Evolutionary conservation across 2,329 filamentous ascomycete genomes (phyloP).

Genomic region (Zasmidium citrigriseum): DNA sequence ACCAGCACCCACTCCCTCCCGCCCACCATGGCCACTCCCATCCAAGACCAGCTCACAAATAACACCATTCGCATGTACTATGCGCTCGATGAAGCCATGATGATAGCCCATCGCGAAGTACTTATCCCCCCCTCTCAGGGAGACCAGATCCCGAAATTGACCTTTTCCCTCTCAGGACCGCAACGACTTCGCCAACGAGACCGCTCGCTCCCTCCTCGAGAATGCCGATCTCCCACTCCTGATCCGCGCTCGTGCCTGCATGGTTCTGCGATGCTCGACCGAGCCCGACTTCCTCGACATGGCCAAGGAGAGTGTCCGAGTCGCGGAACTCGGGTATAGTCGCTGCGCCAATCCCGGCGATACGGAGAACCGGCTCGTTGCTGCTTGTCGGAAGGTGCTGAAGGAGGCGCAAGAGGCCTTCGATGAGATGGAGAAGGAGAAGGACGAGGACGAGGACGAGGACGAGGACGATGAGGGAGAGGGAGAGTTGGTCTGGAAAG

Average conservation of each 20-base stretch:
- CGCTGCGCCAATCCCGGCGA: background rate
- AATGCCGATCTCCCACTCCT: constrained; percentile 6
- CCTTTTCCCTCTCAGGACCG: background rate
- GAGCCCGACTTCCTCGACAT: constrained; percentile 9
- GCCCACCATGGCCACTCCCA: background rate
- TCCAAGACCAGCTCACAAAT: background rate
- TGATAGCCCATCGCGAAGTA: background rate
- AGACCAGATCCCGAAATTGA: background rate
- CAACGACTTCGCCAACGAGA: constrained; percentile 1
- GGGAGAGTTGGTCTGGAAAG: constrained; percentile 26
- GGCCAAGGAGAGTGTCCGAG: constrained; percentile 8
- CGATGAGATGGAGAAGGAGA: constrained; percentile 36
- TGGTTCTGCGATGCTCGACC: constrained; percentile 5
- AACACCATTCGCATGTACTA: constrained; percentile 1
- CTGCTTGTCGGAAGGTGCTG: background rate
- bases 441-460: constrained; percentile 46
- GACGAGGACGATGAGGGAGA: constrained; percentile 43
- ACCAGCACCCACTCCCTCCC: no score
- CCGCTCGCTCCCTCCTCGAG: constrained; percentile 7
- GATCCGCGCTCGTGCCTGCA: constrained; percentile 8
- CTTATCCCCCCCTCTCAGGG: background rate
- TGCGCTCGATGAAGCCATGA: background rate
- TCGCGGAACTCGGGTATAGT: background rate
- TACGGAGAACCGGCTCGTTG: background rate
- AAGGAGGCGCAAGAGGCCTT: background rate